phyloP scores from a whole-genome alignment of 208 protist genomes.

The Leishmania amazonensis region DNA sequence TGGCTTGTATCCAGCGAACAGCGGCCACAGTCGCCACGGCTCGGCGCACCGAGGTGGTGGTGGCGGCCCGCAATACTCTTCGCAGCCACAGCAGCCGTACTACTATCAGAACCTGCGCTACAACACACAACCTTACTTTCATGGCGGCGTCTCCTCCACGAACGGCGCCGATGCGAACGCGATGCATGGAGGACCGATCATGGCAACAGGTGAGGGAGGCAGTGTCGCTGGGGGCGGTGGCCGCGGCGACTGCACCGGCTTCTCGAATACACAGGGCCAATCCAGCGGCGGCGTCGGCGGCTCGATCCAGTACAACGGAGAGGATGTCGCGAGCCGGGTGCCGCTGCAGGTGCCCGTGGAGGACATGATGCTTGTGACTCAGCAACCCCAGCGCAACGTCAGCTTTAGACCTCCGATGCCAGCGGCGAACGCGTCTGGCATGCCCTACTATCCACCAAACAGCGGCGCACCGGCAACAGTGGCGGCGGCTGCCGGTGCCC shows the following conservation, averaged over 20 bases:
- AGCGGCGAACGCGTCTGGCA: background rate
- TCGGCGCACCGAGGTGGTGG: background rate
- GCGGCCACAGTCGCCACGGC: background rate
- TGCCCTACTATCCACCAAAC: background rate
- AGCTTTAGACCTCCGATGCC: background rate
- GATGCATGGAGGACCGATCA: background rate
- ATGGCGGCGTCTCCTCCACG: background rate
- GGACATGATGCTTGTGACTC: background rate
- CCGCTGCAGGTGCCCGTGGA: background rate
- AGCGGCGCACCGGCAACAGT: background rate
- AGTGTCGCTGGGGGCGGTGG: background rate
- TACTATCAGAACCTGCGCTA: background rate
- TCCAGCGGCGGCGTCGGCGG: background rate
- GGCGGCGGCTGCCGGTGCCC: background rate
- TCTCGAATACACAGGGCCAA: background rate
- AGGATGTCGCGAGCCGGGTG: background rate
- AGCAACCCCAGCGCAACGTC: constrained; percentile 4
- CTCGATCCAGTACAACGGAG: background rate
- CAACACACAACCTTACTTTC: background rate
- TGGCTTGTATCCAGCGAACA: background rate
- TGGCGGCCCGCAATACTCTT: background rate
- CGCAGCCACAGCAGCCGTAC: background rate
- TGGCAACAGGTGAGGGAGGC: background rate
- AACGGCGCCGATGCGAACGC: constrained; percentile 2
- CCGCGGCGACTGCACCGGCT: background rate